Conservation (phyloP, 225 moss, liverwort and hornwort species). For the Straminergon stramineum region DNA sequence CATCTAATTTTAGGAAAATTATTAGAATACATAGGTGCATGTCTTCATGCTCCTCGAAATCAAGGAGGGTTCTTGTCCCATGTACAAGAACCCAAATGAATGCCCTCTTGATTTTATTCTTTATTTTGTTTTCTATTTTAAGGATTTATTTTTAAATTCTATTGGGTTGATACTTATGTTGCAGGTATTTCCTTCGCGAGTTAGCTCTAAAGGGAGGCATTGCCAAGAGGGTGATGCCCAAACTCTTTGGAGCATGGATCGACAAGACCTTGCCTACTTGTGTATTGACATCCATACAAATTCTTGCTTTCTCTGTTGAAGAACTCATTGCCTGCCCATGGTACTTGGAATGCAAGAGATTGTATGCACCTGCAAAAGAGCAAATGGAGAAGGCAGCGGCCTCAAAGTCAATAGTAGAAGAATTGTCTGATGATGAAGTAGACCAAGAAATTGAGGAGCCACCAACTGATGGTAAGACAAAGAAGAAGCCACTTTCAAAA, state of each 20-base stretch:
- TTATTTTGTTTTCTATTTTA: background rate
- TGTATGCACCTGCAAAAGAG: background rate
- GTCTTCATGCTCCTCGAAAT: too few species aligned
- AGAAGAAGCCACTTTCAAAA: too few species aligned
- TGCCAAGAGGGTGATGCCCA: background rate
- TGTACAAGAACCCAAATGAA: too few species aligned
- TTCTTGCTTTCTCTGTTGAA: background rate
- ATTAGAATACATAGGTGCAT: too few species aligned
- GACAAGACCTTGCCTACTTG: background rate
- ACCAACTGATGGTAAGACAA: accelerated
- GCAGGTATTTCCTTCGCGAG: background rate
- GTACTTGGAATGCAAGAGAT: background rate
- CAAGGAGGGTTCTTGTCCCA: too few species aligned
- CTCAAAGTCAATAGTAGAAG: background rate
- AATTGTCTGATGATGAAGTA: background rate
- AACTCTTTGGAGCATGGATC: background rate
- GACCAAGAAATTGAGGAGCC: background rate
- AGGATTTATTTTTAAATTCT: background rate
- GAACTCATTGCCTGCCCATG: background rate
- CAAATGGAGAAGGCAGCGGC: background rate
- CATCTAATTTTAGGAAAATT: too few species aligned
- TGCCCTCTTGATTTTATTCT: background rate
- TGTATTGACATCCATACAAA: background rate
- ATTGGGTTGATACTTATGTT: background rate
- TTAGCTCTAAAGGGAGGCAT: background rate